A percentile compares a stretch with the other conserved stretches of the same genome.
These are phyloP conservation scores for Hymenoscyphus infarciens DNA, from an alignment of 2,329 filamentous ascomycete genomes.

Conservation along the genomic window DNA sequence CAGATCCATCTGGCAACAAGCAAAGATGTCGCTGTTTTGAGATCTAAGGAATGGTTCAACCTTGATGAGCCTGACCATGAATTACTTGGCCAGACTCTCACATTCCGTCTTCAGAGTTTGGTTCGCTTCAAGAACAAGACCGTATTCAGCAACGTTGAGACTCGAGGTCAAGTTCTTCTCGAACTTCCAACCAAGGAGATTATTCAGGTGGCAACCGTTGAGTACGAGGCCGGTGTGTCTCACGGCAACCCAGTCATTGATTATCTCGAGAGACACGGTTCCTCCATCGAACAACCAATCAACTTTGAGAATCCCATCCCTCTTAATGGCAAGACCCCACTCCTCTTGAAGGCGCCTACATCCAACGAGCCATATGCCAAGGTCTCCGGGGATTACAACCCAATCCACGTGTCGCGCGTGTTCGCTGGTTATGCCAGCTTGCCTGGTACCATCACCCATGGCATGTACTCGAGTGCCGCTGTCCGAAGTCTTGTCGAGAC, in stretches of 20 bases:
- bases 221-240: conserved; percentile 87
- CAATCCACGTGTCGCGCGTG: conserved; percentile 95
- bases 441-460: conserved; percentile 95
- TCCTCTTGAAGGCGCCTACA: conserved; percentile 84
- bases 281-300: conserved; percentile 90
- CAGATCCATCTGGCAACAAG: conserved; percentile 82
- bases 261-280: conserved; percentile 88
- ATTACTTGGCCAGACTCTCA: conserved; percentile 86
- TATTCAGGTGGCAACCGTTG: conserved; percentile 94
- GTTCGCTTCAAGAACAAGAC: conserved; percentile 93
- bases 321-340: conserved; percentile 83
- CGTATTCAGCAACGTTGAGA: conserved; percentile 88
- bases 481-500: conserved; percentile 96
- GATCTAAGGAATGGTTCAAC: conserved; percentile 97
- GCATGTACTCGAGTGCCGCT: conserved; percentile 98
- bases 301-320: conserved; percentile 98
- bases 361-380: conserved; percentile 98
- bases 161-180: conserved; percentile 84
- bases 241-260: conserved; percentile 97
- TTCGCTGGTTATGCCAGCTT: conserved; percentile 95
- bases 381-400: conserved; percentile 97
- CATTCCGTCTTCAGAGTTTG: conserved; percentile 91
- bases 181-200: conserved; percentile 96
- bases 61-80: conserved; percentile 81
- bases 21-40: conserved; percentile 90